Evolutionary conservation across 2,329 filamentous ascomycete species (phyloP).

Genomic region (Alternaria gansuensis): DNA sequence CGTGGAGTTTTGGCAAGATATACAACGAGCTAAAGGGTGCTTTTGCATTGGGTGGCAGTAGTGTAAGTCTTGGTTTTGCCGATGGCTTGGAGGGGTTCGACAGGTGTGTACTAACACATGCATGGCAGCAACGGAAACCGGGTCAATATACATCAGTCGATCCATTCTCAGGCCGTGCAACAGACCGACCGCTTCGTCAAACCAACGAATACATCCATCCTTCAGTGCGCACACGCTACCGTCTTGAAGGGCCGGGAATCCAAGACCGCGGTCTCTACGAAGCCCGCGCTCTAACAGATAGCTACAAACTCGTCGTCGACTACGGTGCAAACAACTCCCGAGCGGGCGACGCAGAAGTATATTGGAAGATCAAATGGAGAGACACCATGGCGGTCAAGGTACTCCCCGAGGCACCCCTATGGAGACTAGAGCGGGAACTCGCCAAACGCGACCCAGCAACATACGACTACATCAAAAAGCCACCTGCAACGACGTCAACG

Average conservation of each 20-base stretch:
- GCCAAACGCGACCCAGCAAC: conserved; percentile 54
- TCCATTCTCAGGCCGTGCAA: conserved; percentile 55
- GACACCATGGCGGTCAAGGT: conserved; percentile 51
- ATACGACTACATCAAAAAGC: conserved; percentile 53
- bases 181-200: conserved; percentile 56
- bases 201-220: conserved; percentile 64
- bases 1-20: conserved; percentile 60
- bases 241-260: conserved; percentile 58
- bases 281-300: conserved; percentile 54
- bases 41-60: conserved; percentile 58
- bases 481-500: conserved; percentile 40
- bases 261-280: conserved; percentile 58
- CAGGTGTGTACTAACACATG: conserved; percentile 12
- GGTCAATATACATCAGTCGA: conserved; percentile 59
- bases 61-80: conserved; percentile 31
- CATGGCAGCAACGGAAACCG: conserved; percentile 54
- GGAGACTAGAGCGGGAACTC: conserved; percentile 56
- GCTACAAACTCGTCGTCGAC: conserved; percentile 60
- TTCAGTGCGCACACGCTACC: conserved; percentile 57
- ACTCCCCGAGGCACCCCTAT: conserved; percentile 58
- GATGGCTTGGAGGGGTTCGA: background rate
- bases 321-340: conserved; percentile 41
- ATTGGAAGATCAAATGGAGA: conserved; percentile 54
- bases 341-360: conserved; percentile 52
- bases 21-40: conserved; percentile 58